Conservation (phyloP, 306 rosid species). For the Rosa chinensis region DNA sequence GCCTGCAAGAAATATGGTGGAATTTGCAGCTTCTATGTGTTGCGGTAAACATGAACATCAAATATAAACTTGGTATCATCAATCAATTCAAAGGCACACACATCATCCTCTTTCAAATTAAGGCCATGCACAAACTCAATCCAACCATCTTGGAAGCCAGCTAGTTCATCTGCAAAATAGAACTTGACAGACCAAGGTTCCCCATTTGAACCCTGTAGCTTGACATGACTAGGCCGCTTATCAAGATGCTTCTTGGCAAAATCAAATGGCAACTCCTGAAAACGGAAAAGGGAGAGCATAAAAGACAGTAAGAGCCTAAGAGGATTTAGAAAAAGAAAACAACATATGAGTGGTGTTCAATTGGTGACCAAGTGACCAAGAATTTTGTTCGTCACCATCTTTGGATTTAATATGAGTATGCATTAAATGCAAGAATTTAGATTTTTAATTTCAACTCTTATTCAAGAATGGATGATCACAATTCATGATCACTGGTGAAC, state of each 20-base stretch:
- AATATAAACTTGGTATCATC: not conserved
- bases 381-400: too few relatives aligned
- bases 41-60: conserved; percentile 2
- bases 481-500: too few relatives aligned
- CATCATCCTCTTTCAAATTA: conserved; percentile 19
- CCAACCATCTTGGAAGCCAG: conserved; percentile 32
- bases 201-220: conserved; percentile 1
- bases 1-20: not conserved
- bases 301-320: not conserved
- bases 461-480: too few relatives aligned
- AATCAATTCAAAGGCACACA: conserved; percentile 22
- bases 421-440: too few relatives aligned
- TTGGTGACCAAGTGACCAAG: too few relatives aligned
- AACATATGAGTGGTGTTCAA: too few relatives aligned
- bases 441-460: too few relatives aligned
- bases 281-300: not conserved
- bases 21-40: not conserved
- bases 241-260: not conserved
- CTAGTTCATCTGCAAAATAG: too few relatives aligned
- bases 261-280: not conserved
- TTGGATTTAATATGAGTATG: too few relatives aligned
- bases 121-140: conserved; percentile 25
- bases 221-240: not conserved
- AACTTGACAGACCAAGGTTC: not conserved
- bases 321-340: too few relatives aligned